A percentile compares a stretch with the other conserved stretches of the same genome.
Evolutionary conservation across 495 filamentous ascomycete genomes (phyloP).

Genomic region (Lasiosphaeris hirsuta): DNA sequence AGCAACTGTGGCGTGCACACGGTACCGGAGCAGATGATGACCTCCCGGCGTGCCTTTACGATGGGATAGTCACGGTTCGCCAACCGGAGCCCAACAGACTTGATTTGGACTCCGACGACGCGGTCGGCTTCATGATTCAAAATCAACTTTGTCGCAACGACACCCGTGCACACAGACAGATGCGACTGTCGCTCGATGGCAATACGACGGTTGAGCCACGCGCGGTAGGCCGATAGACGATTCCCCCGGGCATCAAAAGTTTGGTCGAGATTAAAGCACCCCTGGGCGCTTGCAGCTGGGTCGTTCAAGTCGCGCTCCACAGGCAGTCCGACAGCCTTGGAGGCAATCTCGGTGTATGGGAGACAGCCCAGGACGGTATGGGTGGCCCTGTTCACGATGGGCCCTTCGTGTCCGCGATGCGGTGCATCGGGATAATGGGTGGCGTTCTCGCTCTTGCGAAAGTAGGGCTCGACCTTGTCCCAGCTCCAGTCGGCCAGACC

Average conservation of each 20-base stretch:
- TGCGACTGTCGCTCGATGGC: constrained; percentile 12
- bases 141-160: constrained; percentile 21
- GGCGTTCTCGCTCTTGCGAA: constrained; percentile 22
- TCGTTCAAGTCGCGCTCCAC: constrained; percentile 21
- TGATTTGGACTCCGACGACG: constrained; percentile 19
- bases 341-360: constrained; percentile 13
- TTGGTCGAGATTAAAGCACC: constrained; percentile 20
- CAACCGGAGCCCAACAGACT: not conserved
- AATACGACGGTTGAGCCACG: constrained; percentile 15
- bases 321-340: constrained; percentile 11
- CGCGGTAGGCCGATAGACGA: constrained; percentile 19
- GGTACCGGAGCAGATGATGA: constrained; percentile 23
- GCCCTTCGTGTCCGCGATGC: constrained; percentile 22
- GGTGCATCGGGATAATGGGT: constrained; percentile 6
- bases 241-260: constrained; percentile 19
- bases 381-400: constrained; percentile 14
- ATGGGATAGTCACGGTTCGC: constrained; percentile 4
- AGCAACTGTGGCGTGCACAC: constrained; percentile 25
- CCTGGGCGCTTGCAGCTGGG: constrained; percentile 17
- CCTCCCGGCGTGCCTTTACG: constrained; percentile 23
- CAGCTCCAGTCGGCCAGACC: constrained; percentile 27
- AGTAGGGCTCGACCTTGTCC: constrained; percentile 29
- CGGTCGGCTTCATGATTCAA: not conserved
- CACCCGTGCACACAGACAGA: constrained; percentile 24
- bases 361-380: constrained; percentile 2